phyloP scores from a whole-genome alignment of 2,329 filamentous ascomycete genomes.

The Talaromyces albobiverticillius region DNA sequence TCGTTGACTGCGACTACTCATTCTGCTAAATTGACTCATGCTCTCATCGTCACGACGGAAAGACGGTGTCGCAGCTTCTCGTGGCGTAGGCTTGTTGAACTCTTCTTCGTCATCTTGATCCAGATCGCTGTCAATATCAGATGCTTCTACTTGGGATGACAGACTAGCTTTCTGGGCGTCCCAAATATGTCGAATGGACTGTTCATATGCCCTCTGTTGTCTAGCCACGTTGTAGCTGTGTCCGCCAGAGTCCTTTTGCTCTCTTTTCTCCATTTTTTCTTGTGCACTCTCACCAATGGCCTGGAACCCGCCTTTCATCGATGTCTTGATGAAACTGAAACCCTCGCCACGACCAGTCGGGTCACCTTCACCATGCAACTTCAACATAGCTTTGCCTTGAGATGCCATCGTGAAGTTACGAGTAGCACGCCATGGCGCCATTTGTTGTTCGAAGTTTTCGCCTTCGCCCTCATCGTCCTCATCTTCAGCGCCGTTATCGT shows the following conservation, averaged over 20 bases:
- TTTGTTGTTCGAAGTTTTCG: conserved; percentile 77
- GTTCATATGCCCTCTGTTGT: conserved; percentile 88
- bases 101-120: conserved; percentile 48
- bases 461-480: conserved; percentile 65
- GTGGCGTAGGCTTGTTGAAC: conserved; percentile 56
- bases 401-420: conserved; percentile 96
- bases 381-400: conserved; percentile 93
- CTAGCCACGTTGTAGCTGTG: conserved; percentile 97
- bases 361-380: conserved; percentile 90
- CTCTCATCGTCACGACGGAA: conserved; percentile 68
- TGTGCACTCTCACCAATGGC: conserved; percentile 85
- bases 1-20: conserved; percentile 66
- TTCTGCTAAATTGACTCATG: conserved; percentile 71
- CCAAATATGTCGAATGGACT: conserved; percentile 91
- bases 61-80: conserved; percentile 60
- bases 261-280: conserved; percentile 79
- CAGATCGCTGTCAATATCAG: conserved; percentile 68
- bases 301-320: conserved; percentile 97
- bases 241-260: conserved; percentile 67
- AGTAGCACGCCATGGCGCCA: conserved; percentile 94
- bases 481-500: conserved; percentile 66
- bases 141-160: conserved; percentile 69
- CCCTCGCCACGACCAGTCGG: conserved; percentile 90
- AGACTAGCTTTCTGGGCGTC: conserved; percentile 78
- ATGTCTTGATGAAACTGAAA: conserved; percentile 96